These are phyloP conservation scores for Talaromyces trachyspermus DNA, from an alignment of 495 filamentous ascomycete genomes.

Conservation along the genomic window DNA sequence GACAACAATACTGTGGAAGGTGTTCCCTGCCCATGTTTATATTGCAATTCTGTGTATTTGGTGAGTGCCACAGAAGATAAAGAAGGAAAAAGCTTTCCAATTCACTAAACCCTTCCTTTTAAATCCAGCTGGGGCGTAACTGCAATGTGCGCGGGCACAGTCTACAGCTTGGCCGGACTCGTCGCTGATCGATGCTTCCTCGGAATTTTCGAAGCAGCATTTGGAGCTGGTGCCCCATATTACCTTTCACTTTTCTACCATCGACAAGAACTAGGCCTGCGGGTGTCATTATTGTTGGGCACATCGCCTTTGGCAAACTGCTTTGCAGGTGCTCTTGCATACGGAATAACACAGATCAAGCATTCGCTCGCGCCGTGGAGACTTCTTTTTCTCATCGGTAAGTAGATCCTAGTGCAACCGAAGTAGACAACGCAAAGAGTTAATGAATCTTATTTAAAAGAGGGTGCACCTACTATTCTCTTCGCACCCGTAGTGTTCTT, in stretches of 20 bases:
- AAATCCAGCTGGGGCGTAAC: slow-evolving; percentile 35
- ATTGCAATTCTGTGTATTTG: slow-evolving; percentile 26
- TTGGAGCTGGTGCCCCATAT: slow-evolving; percentile 55
- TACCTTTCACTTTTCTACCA: slow-evolving; percentile 71
- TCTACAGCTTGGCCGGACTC: slow-evolving; percentile 46
- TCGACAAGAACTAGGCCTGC: slow-evolving; percentile 59
- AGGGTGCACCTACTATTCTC: slow-evolving; percentile 62
- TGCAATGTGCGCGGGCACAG: slow-evolving; percentile 45
- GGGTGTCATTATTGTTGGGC: slow-evolving; percentile 59
- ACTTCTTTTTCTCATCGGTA: slow-evolving; percentile 25
- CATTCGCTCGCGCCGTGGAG: slow-evolving; percentile 20
- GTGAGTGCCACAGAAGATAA: slow-evolving; percentile 11
- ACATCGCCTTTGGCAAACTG: slow-evolving; percentile 68
- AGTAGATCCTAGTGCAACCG: slow-evolving; percentile 13
- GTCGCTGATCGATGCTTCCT: slow-evolving; percentile 53
- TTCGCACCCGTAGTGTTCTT: slow-evolving; percentile 54
- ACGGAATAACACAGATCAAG: slow-evolving; percentile 52
- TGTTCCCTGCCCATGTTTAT: slow-evolving; percentile 43
- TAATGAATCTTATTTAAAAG: slow-evolving; percentile 53
- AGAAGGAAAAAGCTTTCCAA: background rate
- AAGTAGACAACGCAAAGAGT: slow-evolving; percentile 57
- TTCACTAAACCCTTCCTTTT: background rate
- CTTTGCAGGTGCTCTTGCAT: slow-evolving; percentile 69
- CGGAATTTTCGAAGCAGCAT: slow-evolving; percentile 52
- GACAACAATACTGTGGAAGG: slow-evolving; percentile 43